A percentile compares a stretch with the other conserved stretches of the same genome.
These are phyloP conservation scores for Phaseolus lunatus DNA, from an alignment of 306 rosid genomes.

Conservation along the genomic window DNA sequence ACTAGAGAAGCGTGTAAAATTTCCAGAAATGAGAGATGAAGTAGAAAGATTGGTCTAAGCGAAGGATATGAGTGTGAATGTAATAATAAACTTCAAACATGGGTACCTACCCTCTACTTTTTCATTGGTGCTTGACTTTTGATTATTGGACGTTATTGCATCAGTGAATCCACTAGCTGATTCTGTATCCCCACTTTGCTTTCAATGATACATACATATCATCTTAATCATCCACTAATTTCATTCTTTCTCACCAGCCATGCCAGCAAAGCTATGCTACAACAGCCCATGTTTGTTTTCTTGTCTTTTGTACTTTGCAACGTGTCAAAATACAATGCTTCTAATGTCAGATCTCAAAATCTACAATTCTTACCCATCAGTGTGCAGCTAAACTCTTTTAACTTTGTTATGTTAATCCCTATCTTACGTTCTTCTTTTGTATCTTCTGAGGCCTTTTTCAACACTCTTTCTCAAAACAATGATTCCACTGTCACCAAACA, in stretches of 20 bases:
- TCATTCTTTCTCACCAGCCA: constrained; percentile 42
- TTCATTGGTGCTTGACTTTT: constrained; percentile 55
- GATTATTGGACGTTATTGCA: constrained; percentile 52
- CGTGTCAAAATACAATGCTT: constrained; percentile 40
- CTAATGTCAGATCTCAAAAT: constrained; percentile 20
- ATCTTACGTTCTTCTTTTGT: constrained; percentile 1
- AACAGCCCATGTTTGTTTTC: constrained; percentile 35
- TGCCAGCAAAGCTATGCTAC: constrained; percentile 50
- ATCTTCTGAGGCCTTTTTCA: constrained; percentile 6
- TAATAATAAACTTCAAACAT: constrained; percentile 31
- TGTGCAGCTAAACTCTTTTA: constrained; percentile 21
- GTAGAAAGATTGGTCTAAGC: not conserved
- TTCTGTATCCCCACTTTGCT: constrained; percentile 52
- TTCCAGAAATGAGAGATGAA: not conserved
- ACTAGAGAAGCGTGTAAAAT: not conserved
- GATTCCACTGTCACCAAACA: constrained; percentile 41
- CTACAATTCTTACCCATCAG: not conserved
- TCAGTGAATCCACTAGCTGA: constrained; percentile 61
- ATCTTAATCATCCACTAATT: constrained; percentile 57
- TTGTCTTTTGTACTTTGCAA: constrained; percentile 37
- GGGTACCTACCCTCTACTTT: constrained; percentile 42
- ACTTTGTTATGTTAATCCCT: constrained; percentile 27
- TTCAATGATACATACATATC: constrained; percentile 48
- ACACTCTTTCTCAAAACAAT: constrained; percentile 1
- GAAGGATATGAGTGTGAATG: constrained; percentile 46